Conservation (phyloP, 2,329 filamentous ascomycete species). For the Metarhizium guizhouense region DNA sequence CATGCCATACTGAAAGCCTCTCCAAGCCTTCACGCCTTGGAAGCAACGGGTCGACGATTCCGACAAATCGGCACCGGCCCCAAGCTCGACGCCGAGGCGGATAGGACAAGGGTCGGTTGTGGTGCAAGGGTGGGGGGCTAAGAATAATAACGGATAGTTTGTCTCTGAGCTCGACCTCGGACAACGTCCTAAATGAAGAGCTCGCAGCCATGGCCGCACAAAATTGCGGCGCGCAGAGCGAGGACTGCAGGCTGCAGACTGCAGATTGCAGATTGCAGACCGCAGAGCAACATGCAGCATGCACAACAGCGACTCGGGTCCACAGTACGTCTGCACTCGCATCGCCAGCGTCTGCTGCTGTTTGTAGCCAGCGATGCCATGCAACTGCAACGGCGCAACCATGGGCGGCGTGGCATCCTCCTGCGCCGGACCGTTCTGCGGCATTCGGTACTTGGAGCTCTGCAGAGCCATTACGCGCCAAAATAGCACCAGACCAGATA, state of each 20-base stretch:
- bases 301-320: slow-evolving; percentile 1
- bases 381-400: neutral
- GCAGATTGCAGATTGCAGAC: neutral
- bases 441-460: neutral
- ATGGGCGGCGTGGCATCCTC: neutral
- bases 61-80: slow-evolving; percentile 6
- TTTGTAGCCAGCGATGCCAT: too few species aligned
- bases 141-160: neutral
- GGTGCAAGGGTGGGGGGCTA: slow-evolving; percentile 1
- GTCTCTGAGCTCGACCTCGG: neutral
- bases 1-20: neutral
- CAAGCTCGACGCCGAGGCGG: slow-evolving; percentile 2
- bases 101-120: slow-evolving; percentile 1
- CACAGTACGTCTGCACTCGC: neutral
- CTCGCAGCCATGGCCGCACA: neutral
- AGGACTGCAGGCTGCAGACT: too few species aligned
- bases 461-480: neutral
- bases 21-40: neutral
- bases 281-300: neutral
- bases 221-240: neutral
- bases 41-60: neutral
- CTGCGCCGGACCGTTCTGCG: neutral
- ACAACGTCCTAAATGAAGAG: slow-evolving; percentile 1
- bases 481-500: neutral
- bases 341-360: neutral